Base-by-base conservation (phyloP, 129 eudicot genomes). In the Centrapalus pauciflorus region DNA sequence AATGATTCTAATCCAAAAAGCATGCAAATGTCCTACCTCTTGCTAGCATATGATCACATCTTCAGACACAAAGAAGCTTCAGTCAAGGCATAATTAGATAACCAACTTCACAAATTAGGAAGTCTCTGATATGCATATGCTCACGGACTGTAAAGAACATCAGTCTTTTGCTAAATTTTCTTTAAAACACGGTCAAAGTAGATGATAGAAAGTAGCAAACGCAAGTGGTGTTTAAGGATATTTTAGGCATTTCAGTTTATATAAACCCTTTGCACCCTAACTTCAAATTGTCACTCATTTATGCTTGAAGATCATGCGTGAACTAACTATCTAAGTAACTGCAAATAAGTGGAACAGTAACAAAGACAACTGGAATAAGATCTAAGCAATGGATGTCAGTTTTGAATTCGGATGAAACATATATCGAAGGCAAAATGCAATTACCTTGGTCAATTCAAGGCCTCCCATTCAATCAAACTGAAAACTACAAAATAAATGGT, bases 361-460 rank as follows among this genome's bases (percentile, higher is more conserved):
- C 7, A 48, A 16, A 12, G 33, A 16, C 11, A 26, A n/a, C 10
- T 19, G 9, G n/a, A 10, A 46, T 59, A 58, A 71, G 49, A 49
- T 33, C 69, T 48, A 30, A 45, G 50, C 68, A n/a, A 59, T 38
- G 49, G 60, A 71, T 59, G 29, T 32, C 59, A 69, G 68, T 58
- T 70, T 41, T 38, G 56, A 45, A 19, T 12, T 43, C 45, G 29
- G 45, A 46, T 19, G 49, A 41, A 70, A 59, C 76, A 70, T 32
- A 45, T 59, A 45, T 20, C 35, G 50, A 60, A 58, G 26, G 61
- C 28, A 45, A 45, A 71, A 23, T 48, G 40, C 11, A 50, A n/a
- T 43, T 10, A 46, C 26, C 27, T 14, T 48, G 54, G 19, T 48
- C 54, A 48, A 43, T 28, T 57, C 19, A 37, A 17, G 26, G 20